A percentile compares a stretch with the other conserved stretches of the same genome.
phyloP scores from a whole-genome alignment of 805 yeast genomes.

The Myxozyma udenii region DNA sequence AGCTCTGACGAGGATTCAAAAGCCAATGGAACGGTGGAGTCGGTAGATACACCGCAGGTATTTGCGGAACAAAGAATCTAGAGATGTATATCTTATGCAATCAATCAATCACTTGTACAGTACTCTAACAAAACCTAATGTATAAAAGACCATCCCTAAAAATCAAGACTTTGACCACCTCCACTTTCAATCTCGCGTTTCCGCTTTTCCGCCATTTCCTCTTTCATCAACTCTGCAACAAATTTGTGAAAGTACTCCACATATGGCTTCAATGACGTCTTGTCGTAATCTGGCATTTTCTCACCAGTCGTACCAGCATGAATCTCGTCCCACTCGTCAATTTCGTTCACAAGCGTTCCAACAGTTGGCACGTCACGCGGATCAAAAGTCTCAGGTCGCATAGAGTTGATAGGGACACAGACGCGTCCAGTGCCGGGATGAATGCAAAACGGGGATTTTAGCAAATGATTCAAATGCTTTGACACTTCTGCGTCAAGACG shows the following conservation, averaged over 20 bases:
- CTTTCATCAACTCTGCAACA: slow-evolving; percentile 55
- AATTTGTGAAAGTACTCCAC: slow-evolving; percentile 62
- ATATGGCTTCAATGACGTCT: slow-evolving; percentile 68
- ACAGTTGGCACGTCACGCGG: slow-evolving; percentile 81
- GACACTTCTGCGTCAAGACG: slow-evolving; percentile 92
- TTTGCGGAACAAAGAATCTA: background rate
- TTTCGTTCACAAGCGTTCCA: slow-evolving; percentile 58
- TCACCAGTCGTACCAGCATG: slow-evolving; percentile 2
- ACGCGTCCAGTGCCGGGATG: slow-evolving; percentile 86
- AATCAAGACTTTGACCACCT: too few relatives aligned
- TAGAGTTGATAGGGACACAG: slow-evolving; percentile 69
- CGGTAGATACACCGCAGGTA: background rate
- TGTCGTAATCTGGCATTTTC: slow-evolving; percentile 49
- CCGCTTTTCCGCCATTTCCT: slow-evolving; percentile 49
- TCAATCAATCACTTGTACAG: background rate
- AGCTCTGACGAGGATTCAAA: too few relatives aligned
- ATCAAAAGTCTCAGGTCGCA: slow-evolving; percentile 52
- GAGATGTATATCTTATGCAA: too few relatives aligned
- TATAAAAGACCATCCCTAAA: too few relatives aligned
- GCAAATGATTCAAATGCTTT: slow-evolving; percentile 79
- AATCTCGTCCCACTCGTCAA: slow-evolving; percentile 41
- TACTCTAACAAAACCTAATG: slow-evolving; percentile 11
- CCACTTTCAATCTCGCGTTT: background rate
- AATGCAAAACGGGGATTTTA: slow-evolving; percentile 94
- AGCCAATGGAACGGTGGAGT: background rate